Evolutionary conservation across 208 protist genomes (phyloP).

Genomic region (Leptomonas seymouri): DNA sequence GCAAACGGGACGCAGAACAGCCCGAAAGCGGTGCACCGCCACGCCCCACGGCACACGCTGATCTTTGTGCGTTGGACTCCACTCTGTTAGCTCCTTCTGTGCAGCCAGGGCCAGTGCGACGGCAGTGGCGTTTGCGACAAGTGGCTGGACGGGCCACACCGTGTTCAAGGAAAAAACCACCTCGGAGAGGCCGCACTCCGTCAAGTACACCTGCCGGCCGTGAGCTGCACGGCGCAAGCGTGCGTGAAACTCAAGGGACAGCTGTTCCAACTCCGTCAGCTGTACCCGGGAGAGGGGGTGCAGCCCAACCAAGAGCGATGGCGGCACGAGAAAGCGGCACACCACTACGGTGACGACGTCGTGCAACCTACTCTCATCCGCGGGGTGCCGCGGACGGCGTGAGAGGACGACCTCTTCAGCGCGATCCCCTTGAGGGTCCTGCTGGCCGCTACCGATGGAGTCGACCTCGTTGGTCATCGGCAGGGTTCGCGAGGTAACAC

Average conservation of each 20-base stretch:
- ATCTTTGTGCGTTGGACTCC: slow-evolving; percentile 10
- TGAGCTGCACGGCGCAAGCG: slow-evolving; percentile 19
- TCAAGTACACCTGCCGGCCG: slow-evolving; percentile 11
- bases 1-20: slow-evolving; percentile 10
- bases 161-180: slow-evolving; percentile 34
- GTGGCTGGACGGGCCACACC: slow-evolving; percentile 20
- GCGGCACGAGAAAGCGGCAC: slow-evolving; percentile 20
- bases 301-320: slow-evolving; percentile 1
- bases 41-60: slow-evolving; percentile 23
- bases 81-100: slow-evolving; percentile 17
- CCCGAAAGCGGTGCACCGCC: slow-evolving; percentile 27
- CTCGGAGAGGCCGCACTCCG: slow-evolving; percentile 23
- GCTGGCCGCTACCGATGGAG: not conserved
- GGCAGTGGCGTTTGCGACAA: slow-evolving; percentile 23
- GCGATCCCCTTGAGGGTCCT: not conserved
- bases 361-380: slow-evolving; percentile 14
- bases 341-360: slow-evolving; percentile 33
- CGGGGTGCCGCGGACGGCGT: slow-evolving; percentile 16
- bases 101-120: slow-evolving; percentile 18
- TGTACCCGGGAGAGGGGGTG: slow-evolving; percentile 3
- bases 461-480: not conserved
- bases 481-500: not conserved
- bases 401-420: slow-evolving; percentile 1
- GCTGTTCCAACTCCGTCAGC: slow-evolving; percentile 16
- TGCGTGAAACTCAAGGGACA: slow-evolving; percentile 20